Evolutionary conservation across 169 alveolate genomes (phyloP).

Genomic region (Eimeria praecox): DNA sequence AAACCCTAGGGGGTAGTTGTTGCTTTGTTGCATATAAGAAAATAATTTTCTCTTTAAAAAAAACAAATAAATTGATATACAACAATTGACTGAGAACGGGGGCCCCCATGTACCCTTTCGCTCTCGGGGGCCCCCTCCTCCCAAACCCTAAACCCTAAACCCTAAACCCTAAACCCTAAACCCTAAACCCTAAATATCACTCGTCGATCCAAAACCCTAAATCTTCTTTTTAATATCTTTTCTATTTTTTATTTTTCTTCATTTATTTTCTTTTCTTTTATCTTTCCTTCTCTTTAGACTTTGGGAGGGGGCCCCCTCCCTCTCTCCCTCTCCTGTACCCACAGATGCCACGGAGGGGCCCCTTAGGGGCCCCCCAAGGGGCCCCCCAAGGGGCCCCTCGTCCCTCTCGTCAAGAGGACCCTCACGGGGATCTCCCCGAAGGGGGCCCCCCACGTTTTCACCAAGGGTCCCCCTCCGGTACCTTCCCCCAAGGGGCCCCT

Average conservation of each 20-base stretch:
- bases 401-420: no score
- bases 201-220: not conserved
- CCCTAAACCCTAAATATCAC: no score
- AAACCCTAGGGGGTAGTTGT: no score
- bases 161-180: not conserved
- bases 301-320: not conserved
- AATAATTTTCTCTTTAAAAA: not conserved
- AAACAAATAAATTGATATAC: not conserved
- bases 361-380: no score
- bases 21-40: not conserved
- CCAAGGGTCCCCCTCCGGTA: no score
- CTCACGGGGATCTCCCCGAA: not conserved
- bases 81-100: not conserved
- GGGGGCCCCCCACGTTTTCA: not conserved
- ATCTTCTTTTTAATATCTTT: not conserved
- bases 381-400: no score
- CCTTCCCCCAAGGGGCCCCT: no score
- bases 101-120: no score
- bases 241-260: no score
- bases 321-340: not conserved
- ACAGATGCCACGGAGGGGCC: not conserved
- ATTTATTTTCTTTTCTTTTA: no score
- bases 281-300: no score
- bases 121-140: not conserved
- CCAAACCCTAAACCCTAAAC: not conserved